A percentile compares a stretch with the other conserved stretches of the same genome.
Conservation (phyloP, 2,329 filamentous ascomycete species). For the Leptosphaerulina australis region DNA sequence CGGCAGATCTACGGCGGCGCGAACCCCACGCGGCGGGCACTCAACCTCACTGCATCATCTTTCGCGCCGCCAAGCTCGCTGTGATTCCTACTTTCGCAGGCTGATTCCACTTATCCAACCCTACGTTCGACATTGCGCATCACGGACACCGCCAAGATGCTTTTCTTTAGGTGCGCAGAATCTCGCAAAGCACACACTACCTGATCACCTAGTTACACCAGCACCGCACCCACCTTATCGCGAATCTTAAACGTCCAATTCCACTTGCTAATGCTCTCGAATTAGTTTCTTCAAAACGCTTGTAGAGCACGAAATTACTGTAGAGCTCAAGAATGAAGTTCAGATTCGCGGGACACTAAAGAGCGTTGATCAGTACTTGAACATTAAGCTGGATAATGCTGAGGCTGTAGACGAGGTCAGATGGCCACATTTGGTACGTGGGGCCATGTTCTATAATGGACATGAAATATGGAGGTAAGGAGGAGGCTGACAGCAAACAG, state of each 20-base stretch:
- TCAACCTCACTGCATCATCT: slow-evolving; percentile 15
- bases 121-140: too few species aligned
- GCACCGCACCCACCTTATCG: neutral
- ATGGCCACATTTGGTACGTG: slow-evolving; percentile 85
- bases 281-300: slow-evolving; percentile 98
- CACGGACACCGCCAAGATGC: slow-evolving; percentile 46
- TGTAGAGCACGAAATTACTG: slow-evolving; percentile 94
- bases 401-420: slow-evolving; percentile 89
- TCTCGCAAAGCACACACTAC: neutral
- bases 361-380: slow-evolving; percentile 97
- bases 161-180: slow-evolving; percentile 59
- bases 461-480: too few species aligned
- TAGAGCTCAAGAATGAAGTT: slow-evolving; percentile 99
- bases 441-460: too few species aligned
- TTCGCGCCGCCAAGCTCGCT: slow-evolving; percentile 9
- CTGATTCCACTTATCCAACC: too few species aligned
- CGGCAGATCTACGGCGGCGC: slow-evolving; percentile 27
- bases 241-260: too few species aligned
- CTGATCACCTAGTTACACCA: neutral
- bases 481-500: slow-evolving; percentile 44
- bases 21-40: slow-evolving; percentile 27
- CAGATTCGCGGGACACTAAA: slow-evolving; percentile 94
- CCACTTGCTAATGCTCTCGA: too few species aligned
- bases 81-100: too few species aligned
- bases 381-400: slow-evolving; percentile 98